Percentiles rank a stretch among this genome's conserved stretches.
These are phyloP conservation scores for Thyridium curvatum DNA, from an alignment of 2,329 filamentous ascomycete genomes.

Conservation along the genomic window DNA sequence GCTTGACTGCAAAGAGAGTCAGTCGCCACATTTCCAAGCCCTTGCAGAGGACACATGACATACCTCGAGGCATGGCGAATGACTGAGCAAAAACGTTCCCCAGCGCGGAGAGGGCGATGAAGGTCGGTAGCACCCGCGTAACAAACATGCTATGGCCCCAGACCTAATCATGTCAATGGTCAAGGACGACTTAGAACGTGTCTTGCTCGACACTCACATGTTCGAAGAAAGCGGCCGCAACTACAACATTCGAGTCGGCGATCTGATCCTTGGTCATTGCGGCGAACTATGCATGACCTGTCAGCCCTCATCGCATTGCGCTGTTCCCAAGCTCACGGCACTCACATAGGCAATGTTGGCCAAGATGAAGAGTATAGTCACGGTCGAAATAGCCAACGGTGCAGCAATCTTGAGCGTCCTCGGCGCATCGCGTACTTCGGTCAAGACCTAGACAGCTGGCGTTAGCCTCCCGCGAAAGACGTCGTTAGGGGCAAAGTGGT, in stretches of 20 bases:
- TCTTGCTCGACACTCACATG: constrained; percentile 7
- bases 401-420: constrained; percentile 24
- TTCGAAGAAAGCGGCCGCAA: constrained; percentile 25
- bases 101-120: constrained; percentile 22
- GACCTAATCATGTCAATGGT: constrained; percentile 12
- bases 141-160: constrained; percentile 20
- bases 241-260: constrained; percentile 13
- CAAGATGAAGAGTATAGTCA: constrained; percentile 27
- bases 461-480: neutral
- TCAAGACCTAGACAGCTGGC: constrained; percentile 15
- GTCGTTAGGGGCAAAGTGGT: neutral
- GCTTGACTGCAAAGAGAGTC: constrained; percentile 15
- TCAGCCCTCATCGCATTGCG: neutral
- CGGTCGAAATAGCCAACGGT: constrained; percentile 20
- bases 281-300: constrained; percentile 13
- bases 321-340: neutral
- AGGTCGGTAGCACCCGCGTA: constrained; percentile 19
- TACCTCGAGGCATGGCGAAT: constrained; percentile 21
- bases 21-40: neutral
- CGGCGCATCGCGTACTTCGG: constrained; percentile 22
- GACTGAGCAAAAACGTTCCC: constrained; percentile 24
- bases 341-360: constrained; percentile 28
- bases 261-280: constrained; percentile 20
- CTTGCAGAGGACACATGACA: neutral
- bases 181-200: neutral